Evolutionary conservation across 1,139 yeast species (phyloP), one percentile per base, ranked within the genome.

Genomic region (Saccharomyces hybrid): DNA sequence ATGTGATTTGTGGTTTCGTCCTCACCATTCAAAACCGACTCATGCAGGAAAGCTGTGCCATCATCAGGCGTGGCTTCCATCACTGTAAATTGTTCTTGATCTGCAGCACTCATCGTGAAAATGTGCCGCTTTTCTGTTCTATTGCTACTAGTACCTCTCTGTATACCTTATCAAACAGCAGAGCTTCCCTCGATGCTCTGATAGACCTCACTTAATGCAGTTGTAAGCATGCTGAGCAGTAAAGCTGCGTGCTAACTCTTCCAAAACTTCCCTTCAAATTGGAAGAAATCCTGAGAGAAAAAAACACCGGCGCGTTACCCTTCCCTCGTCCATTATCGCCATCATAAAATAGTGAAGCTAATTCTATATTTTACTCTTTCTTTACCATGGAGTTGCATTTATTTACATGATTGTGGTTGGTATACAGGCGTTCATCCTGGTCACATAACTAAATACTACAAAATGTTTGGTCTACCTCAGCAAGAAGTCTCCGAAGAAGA

Each of bases 381-480:
- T 20, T 38, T 11, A n/a, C 5, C 23, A 20, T 20, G 23, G 23
- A 20, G 4, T 3, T 20, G 4, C 23, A 13, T 20, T 20, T 3
- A 3, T 20, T 20, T 20, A 20, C 23, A 20, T 20, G 23, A 20
- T 20, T 20, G 23, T 20, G 32, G 13, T 4, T 3, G 4, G 4
- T 20, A 20, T 3, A 20, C 4, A 38, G 4, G 49, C 53, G 52
- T 48, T 32, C 56, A 52, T 61, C 60, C 34, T 55, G 52, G 34
- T 16, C 54, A 48, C 53, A 46, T 56, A 54, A 28, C 56, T 62
- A 50, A 52, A 59, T 46, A 50, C 16, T 47, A 41, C 8, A 23
- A 51, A 56, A 88, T 88, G 96, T 88, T 83, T 78, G 95, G 93
- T 60, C 85, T 86, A 63, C 84, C 84, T 69, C 85, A 82, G 60